These are phyloP conservation scores for Penicillium canescens DNA, from an alignment of 495 filamentous ascomycete genomes.

Conservation along the genomic window DNA sequence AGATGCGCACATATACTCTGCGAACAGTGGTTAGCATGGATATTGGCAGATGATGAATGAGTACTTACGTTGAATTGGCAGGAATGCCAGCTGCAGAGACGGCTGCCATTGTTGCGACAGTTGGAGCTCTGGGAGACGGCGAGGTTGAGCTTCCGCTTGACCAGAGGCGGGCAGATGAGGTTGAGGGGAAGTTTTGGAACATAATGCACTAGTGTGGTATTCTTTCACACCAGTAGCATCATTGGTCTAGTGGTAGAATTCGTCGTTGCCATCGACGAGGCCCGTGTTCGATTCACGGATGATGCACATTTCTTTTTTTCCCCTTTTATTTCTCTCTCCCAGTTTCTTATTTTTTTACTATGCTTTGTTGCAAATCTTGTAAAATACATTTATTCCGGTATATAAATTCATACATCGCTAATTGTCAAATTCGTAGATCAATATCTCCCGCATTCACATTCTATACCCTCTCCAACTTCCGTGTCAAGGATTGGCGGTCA, in stretches of 20 bases:
- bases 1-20: conserved; percentile 54
- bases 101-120: conserved; percentile 44
- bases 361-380: not conserved
- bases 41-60: not conserved
- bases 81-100: conserved; percentile 29
- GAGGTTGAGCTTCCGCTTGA: conserved; percentile 23
- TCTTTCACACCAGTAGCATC: conserved; percentile 30
- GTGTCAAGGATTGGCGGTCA: no score
- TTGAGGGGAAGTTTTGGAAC: not conserved
- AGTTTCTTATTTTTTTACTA: conserved; percentile 2
- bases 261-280: conserved; percentile 61
- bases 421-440: no score
- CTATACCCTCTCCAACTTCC: no score
- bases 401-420: no score
- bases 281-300: conserved; percentile 61
- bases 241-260: conserved; percentile 63
- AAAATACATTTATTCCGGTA: no score
- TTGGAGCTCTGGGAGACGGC: conserved; percentile 19
- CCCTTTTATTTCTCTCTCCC: conserved; percentile 14
- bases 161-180: conserved; percentile 1
- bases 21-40: conserved; percentile 21
- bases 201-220: not conserved
- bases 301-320: conserved; percentile 41
- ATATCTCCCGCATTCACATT: no score
- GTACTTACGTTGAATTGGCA: conserved; percentile 52